phyloP scores from a whole-genome alignment of 768 basidiomycete genomes.

The Clitopilus passeckerianus region DNA sequence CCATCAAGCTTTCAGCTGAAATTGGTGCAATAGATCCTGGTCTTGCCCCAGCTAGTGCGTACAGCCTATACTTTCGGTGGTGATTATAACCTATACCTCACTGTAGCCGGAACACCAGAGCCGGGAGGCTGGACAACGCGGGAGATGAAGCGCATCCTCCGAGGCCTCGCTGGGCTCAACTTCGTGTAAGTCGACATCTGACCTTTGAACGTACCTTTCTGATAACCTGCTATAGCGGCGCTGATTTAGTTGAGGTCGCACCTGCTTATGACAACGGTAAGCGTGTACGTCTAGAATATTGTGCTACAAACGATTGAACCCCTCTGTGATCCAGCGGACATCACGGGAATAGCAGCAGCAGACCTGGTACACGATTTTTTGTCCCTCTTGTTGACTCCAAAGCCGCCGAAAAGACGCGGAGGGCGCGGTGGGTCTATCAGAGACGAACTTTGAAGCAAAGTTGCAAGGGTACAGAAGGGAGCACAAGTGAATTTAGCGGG shows the following conservation, averaged over 20 bases:
- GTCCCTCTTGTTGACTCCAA: constrained; percentile 47
- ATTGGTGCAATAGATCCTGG: constrained; percentile 49
- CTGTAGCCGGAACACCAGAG: constrained; percentile 76
- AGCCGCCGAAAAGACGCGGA: constrained; percentile 21
- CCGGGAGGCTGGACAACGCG: constrained; percentile 82
- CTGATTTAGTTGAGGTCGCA: constrained; percentile 70
- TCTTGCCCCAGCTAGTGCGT: constrained; percentile 73
- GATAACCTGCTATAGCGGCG: constrained; percentile 37
- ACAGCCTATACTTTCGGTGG: neutral
- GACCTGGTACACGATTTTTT: constrained; percentile 67
- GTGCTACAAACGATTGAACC: neutral
- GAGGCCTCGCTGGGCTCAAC: constrained; percentile 75
- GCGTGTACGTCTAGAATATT: neutral
- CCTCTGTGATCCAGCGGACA: constrained; percentile 41
- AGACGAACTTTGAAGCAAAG: neutral
- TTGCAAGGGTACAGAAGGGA: neutral
- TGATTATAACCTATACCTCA: neutral
- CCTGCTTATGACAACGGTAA: constrained; percentile 70
- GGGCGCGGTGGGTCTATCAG: neutral
- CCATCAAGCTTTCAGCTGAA: neutral
- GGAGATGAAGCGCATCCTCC: constrained; percentile 75
- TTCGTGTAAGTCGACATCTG: constrained; percentile 52
- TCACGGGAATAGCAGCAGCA: constrained; percentile 65
- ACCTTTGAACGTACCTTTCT: neutral
- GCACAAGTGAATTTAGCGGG: neutral